A percentile compares a stretch with the other conserved stretches of the same genome.
phyloP scores from a whole-genome alignment of 2,329 filamentous ascomycete species.

The Fusarium sp. region DNA sequence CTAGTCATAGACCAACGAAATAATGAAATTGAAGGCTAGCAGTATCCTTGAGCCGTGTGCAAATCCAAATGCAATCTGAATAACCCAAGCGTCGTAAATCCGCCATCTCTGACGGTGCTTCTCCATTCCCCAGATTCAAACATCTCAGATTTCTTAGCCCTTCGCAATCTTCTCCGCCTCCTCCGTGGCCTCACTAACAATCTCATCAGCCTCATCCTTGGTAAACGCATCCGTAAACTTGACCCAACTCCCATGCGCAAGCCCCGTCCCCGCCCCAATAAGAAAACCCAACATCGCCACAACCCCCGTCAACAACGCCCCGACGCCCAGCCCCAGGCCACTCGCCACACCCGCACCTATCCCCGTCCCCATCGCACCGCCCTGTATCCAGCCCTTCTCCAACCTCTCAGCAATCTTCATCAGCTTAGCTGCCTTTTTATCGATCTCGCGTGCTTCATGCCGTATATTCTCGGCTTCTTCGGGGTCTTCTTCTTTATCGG shows the following conservation, averaged over 20 bases:
- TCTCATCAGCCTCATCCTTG: conserved; percentile 29
- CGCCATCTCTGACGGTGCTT: too few relatives aligned
- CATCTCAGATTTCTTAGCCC: not conserved
- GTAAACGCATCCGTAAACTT: conserved; percentile 35
- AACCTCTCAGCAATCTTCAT: conserved; percentile 36
- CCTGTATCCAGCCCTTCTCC: conserved; percentile 34
- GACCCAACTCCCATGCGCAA: conserved; percentile 33
- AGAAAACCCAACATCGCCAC: conserved; percentile 35
- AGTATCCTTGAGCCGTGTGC: not conserved
- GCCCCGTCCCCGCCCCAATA: conserved; percentile 31
- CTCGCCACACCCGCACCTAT: conserved; percentile 37
- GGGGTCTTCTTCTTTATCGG: conserved; percentile 11
- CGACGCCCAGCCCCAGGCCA: conserved; percentile 28
- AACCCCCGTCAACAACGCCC: conserved; percentile 28
- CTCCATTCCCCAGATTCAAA: too few relatives aligned
- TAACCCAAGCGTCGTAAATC: not conserved
- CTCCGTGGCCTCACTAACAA: conserved; percentile 29
- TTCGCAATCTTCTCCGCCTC: conserved; percentile 31
- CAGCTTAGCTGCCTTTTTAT: conserved; percentile 36
- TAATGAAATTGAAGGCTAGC: not conserved
- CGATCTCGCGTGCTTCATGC: conserved; percentile 22
- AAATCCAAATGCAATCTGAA: not conserved
- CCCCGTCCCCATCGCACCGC: conserved; percentile 34
- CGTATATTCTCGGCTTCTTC: conserved; percentile 23
- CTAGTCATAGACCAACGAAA: not conserved